A percentile compares a stretch with the other conserved stretches of the same genome.
These are phyloP conservation scores for Cutaneotrichosporon curvatum DNA, from an alignment of 1,284 basidiomycete genomes.

Conservation along the genomic window DNA sequence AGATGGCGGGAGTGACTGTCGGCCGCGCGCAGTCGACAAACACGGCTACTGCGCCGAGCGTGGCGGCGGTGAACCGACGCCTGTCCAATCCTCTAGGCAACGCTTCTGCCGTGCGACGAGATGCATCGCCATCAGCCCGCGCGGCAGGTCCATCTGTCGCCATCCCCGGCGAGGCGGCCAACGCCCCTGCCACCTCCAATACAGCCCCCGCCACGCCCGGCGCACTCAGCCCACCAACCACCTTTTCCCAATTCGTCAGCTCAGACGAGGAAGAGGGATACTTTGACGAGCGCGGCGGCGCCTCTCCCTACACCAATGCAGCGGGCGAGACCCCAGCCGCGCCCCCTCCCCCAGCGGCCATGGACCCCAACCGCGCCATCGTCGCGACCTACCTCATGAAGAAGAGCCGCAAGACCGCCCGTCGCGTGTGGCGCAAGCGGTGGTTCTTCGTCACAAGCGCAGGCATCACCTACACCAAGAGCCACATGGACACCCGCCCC, in stretches of 20 bases:
- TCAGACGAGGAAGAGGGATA: conserved; percentile 31
- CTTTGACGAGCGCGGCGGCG: conserved; percentile 24
- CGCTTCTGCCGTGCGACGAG: no score
- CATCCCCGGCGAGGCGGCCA: no score
- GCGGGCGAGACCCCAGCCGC: no score
- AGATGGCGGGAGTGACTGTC: conserved; percentile 4
- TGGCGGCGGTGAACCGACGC: conserved; percentile 7
- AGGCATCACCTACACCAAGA: conserved; percentile 71
- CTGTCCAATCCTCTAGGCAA: conserved; percentile 3
- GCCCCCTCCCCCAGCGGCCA: conserved; percentile 1
- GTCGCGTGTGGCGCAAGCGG: conserved; percentile 90
- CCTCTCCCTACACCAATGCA: background rate
- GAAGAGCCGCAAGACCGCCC: conserved; percentile 67
- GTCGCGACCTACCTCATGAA: conserved; percentile 93
- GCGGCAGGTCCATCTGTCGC: no score
- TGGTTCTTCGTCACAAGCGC: conserved; percentile 82
- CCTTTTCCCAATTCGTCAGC: conserved; percentile 11
- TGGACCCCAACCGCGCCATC: conserved; percentile 66
- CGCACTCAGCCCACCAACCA: conserved; percentile 8
- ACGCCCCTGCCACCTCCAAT: no score
- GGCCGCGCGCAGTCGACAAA: conserved; percentile 3
- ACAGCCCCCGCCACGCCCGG: background rate
- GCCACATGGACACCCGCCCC: conserved; percentile 85
- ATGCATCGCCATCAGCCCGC: no score
- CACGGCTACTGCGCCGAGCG: conserved; percentile 3